Percentiles rank a stretch among this genome's conserved stretches.
Evolutionary conservation across 1,284 basidiomycete genomes (phyloP).

Genomic region (Moesziomyces parantarcticus): DNA sequence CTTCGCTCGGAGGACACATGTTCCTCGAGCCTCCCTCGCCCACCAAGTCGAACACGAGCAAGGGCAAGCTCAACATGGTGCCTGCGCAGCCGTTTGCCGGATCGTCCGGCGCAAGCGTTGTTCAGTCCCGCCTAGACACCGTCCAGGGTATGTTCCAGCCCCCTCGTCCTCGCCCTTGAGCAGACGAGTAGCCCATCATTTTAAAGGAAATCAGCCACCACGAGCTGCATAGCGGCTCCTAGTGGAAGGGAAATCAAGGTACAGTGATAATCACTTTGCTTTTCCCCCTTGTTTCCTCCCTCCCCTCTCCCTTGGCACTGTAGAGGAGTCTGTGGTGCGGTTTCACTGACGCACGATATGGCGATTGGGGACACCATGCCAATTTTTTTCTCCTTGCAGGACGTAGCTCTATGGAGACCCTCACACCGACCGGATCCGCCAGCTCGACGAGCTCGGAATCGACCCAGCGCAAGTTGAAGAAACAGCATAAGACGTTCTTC

Average conservation of each 20-base stretch:
- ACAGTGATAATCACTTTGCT: slow-evolving; percentile 3
- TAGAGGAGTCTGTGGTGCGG: too few relatives aligned
- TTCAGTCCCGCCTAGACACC: slow-evolving; percentile 3
- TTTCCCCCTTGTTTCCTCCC: too few relatives aligned
- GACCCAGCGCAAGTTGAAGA: slow-evolving; percentile 12
- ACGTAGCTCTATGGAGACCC: slow-evolving; percentile 14
- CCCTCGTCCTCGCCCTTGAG: background rate
- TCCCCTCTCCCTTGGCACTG: too few relatives aligned
- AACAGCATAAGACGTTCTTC: slow-evolving; percentile 39
- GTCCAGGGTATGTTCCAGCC: slow-evolving; percentile 34
- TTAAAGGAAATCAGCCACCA: background rate
- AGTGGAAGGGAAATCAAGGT: slow-evolving; percentile 3
- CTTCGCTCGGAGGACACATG: slow-evolving; percentile 14
- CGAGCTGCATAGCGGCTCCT: background rate
- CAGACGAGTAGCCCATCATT: slow-evolving; percentile 1
- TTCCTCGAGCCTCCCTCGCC: slow-evolving; percentile 16
- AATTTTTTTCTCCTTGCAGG: background rate
- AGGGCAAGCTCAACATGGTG: slow-evolving; percentile 10
- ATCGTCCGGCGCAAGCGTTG: slow-evolving; percentile 2
- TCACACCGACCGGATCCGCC: slow-evolving; percentile 9
- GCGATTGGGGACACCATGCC: slow-evolving; percentile 5
- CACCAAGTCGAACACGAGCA: background rate
- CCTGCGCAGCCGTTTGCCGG: slow-evolving; percentile 20
- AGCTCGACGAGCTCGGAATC: background rate
- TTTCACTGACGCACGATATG: background rate